These are phyloP conservation scores for Acacia pycnantha DNA, from an alignment of 331 rosid species.

Conservation along the genomic window DNA sequence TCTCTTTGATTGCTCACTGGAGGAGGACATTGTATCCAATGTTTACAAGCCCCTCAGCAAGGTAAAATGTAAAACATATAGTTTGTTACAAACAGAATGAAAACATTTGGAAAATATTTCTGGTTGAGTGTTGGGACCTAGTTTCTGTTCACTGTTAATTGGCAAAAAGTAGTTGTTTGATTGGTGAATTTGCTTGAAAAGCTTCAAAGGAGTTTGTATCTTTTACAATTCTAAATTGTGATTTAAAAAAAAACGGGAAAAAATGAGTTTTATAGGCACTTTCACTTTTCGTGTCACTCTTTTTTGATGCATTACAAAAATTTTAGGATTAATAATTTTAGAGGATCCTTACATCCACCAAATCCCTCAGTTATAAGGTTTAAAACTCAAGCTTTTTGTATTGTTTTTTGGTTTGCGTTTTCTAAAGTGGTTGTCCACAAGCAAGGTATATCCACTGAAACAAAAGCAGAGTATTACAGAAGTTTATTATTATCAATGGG, in stretches of 20 bases:
- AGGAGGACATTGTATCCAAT: slow-evolving; percentile 70
- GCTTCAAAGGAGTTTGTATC: not conserved
- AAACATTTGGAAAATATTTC: slow-evolving; percentile 1
- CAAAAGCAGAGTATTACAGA: not conserved
- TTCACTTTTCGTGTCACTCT: not conserved
- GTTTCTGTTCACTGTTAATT: not conserved
- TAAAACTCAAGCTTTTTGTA: not conserved
- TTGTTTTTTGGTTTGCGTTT: too few species aligned
- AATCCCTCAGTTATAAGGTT: not conserved
- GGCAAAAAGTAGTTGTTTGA: not conserved
- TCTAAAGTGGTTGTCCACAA: not conserved
- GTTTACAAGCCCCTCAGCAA: slow-evolving; percentile 59
- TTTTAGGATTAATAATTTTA: not conserved
- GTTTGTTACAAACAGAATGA: not conserved
- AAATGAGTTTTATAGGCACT: not conserved
- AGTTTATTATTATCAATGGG: not conserved
- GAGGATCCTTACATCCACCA: not conserved
- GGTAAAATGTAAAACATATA: slow-evolving; percentile 46
- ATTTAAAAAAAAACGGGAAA: not conserved
- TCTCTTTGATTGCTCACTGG: slow-evolving; percentile 75
- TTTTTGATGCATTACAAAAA: not conserved
- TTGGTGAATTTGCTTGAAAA: not conserved
- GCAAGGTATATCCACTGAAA: not conserved
- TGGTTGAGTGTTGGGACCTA: not conserved
- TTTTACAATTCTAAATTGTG: not conserved